Evolutionary conservation across 306 rosid genomes (phyloP).

Genomic region (Albizia julibrissin): DNA sequence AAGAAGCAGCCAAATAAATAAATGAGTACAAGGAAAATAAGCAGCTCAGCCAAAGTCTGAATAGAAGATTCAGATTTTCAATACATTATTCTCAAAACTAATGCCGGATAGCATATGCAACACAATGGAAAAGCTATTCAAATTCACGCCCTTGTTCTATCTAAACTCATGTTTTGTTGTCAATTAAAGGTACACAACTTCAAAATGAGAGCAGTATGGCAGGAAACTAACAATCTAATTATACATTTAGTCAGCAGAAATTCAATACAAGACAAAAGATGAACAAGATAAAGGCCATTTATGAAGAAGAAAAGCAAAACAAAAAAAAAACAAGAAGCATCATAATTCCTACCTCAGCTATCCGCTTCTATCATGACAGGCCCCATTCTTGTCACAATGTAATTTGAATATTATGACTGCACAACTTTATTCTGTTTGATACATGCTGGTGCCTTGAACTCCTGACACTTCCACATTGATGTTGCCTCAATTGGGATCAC

Average conservation of each 20-base stretch:
- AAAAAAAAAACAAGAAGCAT: conserved; percentile 26
- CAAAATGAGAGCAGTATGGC: conserved; percentile 44
- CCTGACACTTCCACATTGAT: conserved; percentile 85
- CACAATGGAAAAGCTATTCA: conserved; percentile 36
- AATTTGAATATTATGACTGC: conserved; percentile 60
- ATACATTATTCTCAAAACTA: conserved; percentile 34
- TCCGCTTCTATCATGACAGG: conserved; percentile 48
- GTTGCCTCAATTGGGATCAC: conserved; percentile 62
- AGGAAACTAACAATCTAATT: conserved; percentile 68
- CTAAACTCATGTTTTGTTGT: conserved; percentile 46
- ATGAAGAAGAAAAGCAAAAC: not conserved
- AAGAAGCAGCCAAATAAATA: not conserved
- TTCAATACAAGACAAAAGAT: conserved; percentile 63
- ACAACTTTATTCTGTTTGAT: conserved; percentile 71
- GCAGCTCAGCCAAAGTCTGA: conserved; percentile 15
- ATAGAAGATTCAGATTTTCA: not conserved
- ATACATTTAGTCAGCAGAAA: conserved; percentile 67
- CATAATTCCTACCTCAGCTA: conserved; percentile 77
- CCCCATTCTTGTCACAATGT: conserved; percentile 43
- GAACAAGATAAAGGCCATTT: conserved; percentile 40
- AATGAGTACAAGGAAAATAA: conserved; percentile 4
- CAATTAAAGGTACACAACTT: conserved; percentile 43
- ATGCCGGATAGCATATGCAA: conserved; percentile 33
- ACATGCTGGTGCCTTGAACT: conserved; percentile 69
- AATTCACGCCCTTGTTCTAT: conserved; percentile 51